Evolutionary conservation across 2,329 filamentous ascomycete genomes (phyloP), one percentile per base, ranked within the genome.

Genomic region (Trichoderma brevicompactum): DNA sequence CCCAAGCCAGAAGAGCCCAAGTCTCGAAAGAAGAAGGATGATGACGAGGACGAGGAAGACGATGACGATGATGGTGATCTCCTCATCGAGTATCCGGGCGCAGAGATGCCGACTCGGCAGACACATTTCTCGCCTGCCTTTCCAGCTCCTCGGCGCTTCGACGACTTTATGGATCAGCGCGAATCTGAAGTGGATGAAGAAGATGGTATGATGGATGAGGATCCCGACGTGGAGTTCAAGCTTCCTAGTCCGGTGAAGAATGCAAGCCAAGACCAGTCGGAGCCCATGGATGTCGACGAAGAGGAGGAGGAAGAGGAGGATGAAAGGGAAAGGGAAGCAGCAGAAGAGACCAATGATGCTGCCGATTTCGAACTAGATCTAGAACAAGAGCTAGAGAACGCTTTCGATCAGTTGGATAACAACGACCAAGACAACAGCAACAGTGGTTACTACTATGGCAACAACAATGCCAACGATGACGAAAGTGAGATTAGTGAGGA

Each of bases 401-500:
- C 76, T 1, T 77, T 78, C 71, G 76, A 75, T 59, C 85, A 87
- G 70, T 79, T 89, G 73, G 84, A 85, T 69, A 84, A 84, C 41
- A 77, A 81, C 34, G 55, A 43, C 69, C 78, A 83, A 67, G 79
- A 82, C 32, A 83, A 80, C 41, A 82, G 79, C 67, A 79, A 50
- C 15, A 49, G 12, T 7, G 17, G 40, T 49, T 54, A 44, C 49
- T 41, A 52, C 38, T 53, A 52, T 17, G 13, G 46, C 49, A 54
- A 53, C 17, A 46, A 46, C 17, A 63, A 63, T 28, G 50, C 81
- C 34, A 41, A 67, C 19, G 80, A 82, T 32, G 85, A 87, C 60
- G 87, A 89, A 74, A 89, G 87, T 69, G 86, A 88, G 70, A 86
- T 89, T 62, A 89, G 87, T 69, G 87, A 89, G 73, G 87, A 89